Base-by-base conservation (phyloP, 1,284 basidiomycete species). In the Irpex lacteus region DNA sequence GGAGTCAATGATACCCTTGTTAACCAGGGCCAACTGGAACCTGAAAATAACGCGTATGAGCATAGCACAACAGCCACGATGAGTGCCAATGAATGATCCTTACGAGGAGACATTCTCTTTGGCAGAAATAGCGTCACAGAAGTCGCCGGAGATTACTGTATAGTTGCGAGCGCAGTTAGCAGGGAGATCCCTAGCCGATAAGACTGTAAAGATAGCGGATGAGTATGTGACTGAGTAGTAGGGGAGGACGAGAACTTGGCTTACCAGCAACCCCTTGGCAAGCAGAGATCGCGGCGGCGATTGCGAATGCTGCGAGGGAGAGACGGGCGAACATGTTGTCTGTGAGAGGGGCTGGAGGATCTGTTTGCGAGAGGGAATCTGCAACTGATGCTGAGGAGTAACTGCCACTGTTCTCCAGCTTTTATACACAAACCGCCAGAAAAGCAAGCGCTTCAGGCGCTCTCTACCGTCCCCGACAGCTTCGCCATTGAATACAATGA, bases 1-100 rank as follows among this genome's bases (percentile, higher is more conserved):
- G 0, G 73, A 40, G 68, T 90, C 76, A 68, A 90, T 83, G 63
- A 71, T 70, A 66, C 71, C 73, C 0, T 72, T 59, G 73, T 91
- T 91, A 67, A 85, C 78, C 4, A 78, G 79, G 3, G 84, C 82
- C 52, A 92, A 82, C 73, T 92, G 90, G 77, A 86, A 92, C 4
- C 88, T 89, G 66, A 11, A 11, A 58, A 26, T 9, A 6, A 6
- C 54, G 60, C 58, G 18, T 50, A 15, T 59, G 62, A 8, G 50
- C n/a, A 32, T 5, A 9, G 19, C 15, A 44, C 36, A 60, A 49
- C 15, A 18, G 40, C 9, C 62, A 60, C 38, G 49, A 67, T 50
- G 50, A 49, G 5, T 7, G 2, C 13, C 11, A 56, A 8, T 15
- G 13, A 11, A 56, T 55, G 52, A 8, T 64, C 21, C 80, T 63